Base-by-base conservation (phyloP, 176 grass and related monocot genomes). In the Calamus simplicifolius region DNA sequence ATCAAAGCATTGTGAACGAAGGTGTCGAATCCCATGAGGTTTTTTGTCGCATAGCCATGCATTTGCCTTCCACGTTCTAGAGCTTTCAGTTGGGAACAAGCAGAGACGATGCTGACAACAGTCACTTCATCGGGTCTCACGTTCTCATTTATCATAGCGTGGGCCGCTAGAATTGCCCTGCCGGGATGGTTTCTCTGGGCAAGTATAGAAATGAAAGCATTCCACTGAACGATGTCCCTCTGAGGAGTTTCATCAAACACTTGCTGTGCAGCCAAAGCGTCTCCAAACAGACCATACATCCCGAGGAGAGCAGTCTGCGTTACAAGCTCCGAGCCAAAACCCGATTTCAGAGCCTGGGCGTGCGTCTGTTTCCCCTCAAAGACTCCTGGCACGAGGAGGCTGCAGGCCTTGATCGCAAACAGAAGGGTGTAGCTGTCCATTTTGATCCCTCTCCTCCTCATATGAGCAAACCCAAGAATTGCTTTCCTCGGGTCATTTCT, bases 191-290 rank as follows among this genome's bases (percentile, higher is more conserved):
- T 52, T 19, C 58, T 69, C 8, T 69, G 75, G 16, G 71, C 23
- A 51, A 29, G 78, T 17, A 57, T 26, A 7, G 81, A 71, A 5
- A 89, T 3, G 2, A 89, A 62, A 16, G 78, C 50, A 69, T 85
- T 85, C 86, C 86, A 89, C 21, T 79, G 57, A 14, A 73, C 67
- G 66, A 79, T 31, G 27, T 89, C 81, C 23, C 58, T 66, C 5
- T 15, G 35, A 16, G 75, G 70, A 1, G 16, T 85, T 79, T 85
- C 81, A 52, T 89, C 71, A 54, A 82, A 85, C 30, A 85, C 21
- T 48, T 75, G 43, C 10, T 68, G 57, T 50, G 61, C 77, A 31
- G 66, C n/a, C 16, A 59, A 25, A 3, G 81, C 17, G 62, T 72
- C 25, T 52, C 74, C 74, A 16, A 57, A 58, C 4, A n/a, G 4